These are phyloP conservation scores for Alternaria arbusti DNA, from an alignment of 2,329 filamentous ascomycete species.

Conservation along the genomic window DNA sequence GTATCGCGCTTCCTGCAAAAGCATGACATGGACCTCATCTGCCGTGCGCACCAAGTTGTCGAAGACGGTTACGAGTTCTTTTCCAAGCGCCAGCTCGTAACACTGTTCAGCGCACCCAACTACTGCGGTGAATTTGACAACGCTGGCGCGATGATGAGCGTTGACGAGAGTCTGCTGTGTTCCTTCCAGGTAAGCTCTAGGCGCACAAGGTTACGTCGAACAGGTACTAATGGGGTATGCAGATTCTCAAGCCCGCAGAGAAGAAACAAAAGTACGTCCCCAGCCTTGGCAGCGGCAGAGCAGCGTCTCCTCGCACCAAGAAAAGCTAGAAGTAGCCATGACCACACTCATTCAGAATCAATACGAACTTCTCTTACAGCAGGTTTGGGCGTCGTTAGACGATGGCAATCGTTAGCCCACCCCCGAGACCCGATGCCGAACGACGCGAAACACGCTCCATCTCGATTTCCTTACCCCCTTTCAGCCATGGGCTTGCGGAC, in stretches of 20 bases:
- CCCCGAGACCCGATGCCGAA: conserved; percentile 40
- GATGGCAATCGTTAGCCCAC: conserved; percentile 41
- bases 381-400: conserved; percentile 94
- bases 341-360: conserved; percentile 45
- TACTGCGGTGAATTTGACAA: conserved; percentile 99
- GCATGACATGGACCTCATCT: conserved; percentile 99
- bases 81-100: conserved; percentile 96
- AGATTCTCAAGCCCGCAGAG: conserved; percentile 99
- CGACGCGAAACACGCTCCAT: conserved; percentile 38
- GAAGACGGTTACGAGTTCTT: conserved; percentile 99
- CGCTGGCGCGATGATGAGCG: conserved; percentile 99
- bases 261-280: conserved; percentile 99
- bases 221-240: conserved; percentile 24
- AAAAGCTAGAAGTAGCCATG: conserved; percentile 66
- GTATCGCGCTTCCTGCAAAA: conserved; percentile 98
- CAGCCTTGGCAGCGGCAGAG: conserved; percentile 72
- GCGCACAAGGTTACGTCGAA: background rate
- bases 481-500: conserved; percentile 39
- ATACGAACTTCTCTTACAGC: conserved; percentile 66
- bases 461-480: conserved; percentile 44
- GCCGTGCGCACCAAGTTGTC: conserved; percentile 96
- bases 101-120: conserved; percentile 96
- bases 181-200: conserved; percentile 83
- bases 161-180: conserved; percentile 97
- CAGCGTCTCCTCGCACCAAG: conserved; percentile 74